These are phyloP conservation scores for Cladosporium sp. DNA, from an alignment of 2,329 filamentous ascomycete species.

Conservation along the genomic window DNA sequence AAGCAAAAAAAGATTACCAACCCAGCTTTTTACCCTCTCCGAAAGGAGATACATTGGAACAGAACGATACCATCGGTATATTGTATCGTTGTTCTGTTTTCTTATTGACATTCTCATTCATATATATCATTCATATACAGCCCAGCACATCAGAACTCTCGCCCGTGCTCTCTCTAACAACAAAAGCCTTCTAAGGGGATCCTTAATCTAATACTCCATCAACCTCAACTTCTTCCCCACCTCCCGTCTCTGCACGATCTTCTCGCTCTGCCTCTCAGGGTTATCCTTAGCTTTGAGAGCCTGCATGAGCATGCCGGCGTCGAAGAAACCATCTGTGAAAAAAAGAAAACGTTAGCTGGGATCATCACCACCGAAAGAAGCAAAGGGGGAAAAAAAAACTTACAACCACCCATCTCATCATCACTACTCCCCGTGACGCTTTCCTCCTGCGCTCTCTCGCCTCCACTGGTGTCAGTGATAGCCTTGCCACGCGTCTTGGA, in stretches of 20 bases:
- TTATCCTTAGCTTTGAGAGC: constrained; percentile 71
- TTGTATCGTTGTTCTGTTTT: too few species aligned
- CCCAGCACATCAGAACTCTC: too few species aligned
- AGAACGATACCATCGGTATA: too few species aligned
- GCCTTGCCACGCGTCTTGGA: constrained; percentile 69
- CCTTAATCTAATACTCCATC: constrained; percentile 64
- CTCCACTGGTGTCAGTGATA: constrained; percentile 52
- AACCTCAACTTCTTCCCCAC: constrained; percentile 70
- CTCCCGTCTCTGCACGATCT: constrained; percentile 60
- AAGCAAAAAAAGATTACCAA: too few species aligned
- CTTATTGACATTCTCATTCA: too few species aligned
- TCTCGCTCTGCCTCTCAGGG: constrained; percentile 47
- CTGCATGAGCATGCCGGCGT: constrained; percentile 89
- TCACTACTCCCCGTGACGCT: constrained; percentile 67
- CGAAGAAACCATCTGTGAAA: constrained; percentile 86
- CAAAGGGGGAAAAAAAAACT: constrained; percentile 43
- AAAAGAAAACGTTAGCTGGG: not conserved
- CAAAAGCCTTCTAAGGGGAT: too few species aligned
- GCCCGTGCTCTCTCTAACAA: too few species aligned
- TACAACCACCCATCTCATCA: constrained; percentile 89
- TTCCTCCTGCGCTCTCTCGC: constrained; percentile 59
- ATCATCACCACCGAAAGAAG: too few species aligned
- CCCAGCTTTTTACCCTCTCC: too few species aligned
- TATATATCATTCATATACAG: too few species aligned
- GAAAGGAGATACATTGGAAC: too few species aligned